Evolutionary conservation across 2,329 filamentous ascomycete species (phyloP).

Genomic region (Knufia petricola): DNA sequence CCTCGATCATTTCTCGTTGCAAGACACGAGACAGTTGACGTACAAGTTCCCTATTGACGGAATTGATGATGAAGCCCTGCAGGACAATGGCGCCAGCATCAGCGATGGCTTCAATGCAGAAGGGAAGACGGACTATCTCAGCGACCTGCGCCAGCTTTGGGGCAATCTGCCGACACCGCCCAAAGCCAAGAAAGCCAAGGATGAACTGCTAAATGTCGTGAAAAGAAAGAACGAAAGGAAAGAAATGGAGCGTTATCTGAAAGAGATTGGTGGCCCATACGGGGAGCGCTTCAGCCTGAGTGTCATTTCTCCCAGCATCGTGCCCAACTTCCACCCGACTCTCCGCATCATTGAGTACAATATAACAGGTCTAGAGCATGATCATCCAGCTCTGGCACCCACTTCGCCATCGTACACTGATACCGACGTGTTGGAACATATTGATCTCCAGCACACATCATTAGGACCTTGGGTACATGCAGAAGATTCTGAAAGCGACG

Average conservation of each 20-base stretch:
- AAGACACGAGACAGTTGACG: conserved; percentile 70
- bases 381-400: conserved; percentile 15
- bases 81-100: conserved; percentile 12
- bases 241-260: conserved; percentile 48
- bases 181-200: conserved; percentile 9
- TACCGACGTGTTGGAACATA: conserved; percentile 9
- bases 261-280: conserved; percentile 67
- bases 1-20: conserved; percentile 89
- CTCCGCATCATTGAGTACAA: conserved; percentile 93
- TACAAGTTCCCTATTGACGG: conserved; percentile 24
- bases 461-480: neutral
- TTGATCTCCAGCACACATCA: conserved; percentile 16
- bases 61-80: conserved; percentile 37
- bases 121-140: conserved; percentile 70
- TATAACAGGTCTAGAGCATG: conserved; percentile 61
- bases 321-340: conserved; percentile 87
- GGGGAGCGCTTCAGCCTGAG: conserved; percentile 78
- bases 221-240: conserved; percentile 25
- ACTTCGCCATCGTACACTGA: conserved; percentile 7
- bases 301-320: conserved; percentile 73
- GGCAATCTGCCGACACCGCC: conserved; percentile 56
- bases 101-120: conserved; percentile 49
- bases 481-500: conserved; percentile 24
- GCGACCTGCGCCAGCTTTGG: conserved; percentile 70
- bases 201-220: conserved; percentile 14